Evolutionary conservation across 805 yeast genomes (phyloP), one percentile per base, ranked within the genome.

Genomic region (Zygosaccharomyces bailii): DNA sequence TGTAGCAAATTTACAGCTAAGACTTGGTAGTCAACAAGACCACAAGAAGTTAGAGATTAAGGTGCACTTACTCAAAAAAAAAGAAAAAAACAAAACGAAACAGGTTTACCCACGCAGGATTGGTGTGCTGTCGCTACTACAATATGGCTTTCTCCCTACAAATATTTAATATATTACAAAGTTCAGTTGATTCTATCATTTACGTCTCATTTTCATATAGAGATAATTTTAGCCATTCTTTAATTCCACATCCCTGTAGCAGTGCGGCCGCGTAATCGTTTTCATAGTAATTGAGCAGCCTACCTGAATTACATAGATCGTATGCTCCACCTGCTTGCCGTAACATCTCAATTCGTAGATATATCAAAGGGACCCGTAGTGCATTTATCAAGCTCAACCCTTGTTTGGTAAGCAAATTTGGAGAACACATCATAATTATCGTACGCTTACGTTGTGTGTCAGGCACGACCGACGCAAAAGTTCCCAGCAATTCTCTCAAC

Each of bases 401-500:
- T 32, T 58, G 63, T 19, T 52, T 54, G 2, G 69, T 61, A 5
- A 63, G 48, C 30, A 57, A 32, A 35, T 61, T 59, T 13, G 69
- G 66, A 0, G 67, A 61, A 36, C 67, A 61, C 56, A 65, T 55
- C 17, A 65, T 45, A 16, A 58, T 48, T 3, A 61, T 42, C 2
- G 59, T 53, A 25, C 49, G 49, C 43, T 56, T 54, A 13, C 52
- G 43, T 21, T 57, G 52, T 1, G 43, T 34, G 10, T 39, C 21
- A 2, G 54, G 46, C 0, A 60, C 59, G 21, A 45, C 36, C 5
- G 63, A 54, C 5, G 56, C 39, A 39, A 55, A 62, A 3, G 68
- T 54, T 1, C 68, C 69, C 7, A 59, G 54, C 6, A 60, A 35
- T 39, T 64, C 68, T 25, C 68, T 51, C 6, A 65, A 47, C 38